These are phyloP conservation scores for Cynanchum wilfordii DNA, from an alignment of 257 asterid species.

Conservation along the genomic window DNA sequence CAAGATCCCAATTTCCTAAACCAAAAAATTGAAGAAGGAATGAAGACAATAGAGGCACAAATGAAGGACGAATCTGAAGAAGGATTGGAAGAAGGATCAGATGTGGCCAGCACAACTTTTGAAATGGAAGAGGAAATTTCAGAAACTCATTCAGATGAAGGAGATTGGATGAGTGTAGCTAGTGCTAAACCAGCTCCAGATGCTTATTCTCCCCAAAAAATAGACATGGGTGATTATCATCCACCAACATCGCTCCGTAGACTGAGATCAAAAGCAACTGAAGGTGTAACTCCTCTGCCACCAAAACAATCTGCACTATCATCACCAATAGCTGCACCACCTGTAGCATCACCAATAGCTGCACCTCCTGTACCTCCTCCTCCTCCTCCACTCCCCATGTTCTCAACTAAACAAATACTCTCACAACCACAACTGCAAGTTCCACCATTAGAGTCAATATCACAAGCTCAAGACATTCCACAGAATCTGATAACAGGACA, in stretches of 20 bases:
- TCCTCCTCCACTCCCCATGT: slow-evolving; percentile 16
- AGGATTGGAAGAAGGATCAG: slow-evolving; percentile 8
- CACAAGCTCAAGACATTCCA: slow-evolving; percentile 5
- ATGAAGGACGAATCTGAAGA: slow-evolving; percentile 20
- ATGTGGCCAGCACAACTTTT: slow-evolving; percentile 25
- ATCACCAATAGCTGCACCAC: slow-evolving; percentile 1
- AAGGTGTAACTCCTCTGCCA: slow-evolving; percentile 13
- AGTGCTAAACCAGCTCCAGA: slow-evolving; percentile 15
- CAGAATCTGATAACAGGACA: slow-evolving; percentile 9
- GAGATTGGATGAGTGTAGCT: slow-evolving; percentile 6
- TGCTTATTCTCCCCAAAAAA: slow-evolving; percentile 8
- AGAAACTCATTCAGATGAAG: slow-evolving; percentile 18
- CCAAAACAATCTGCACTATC: not conserved
- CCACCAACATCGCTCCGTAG: slow-evolving; percentile 26
- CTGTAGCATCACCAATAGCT: not conserved
- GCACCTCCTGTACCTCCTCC: slow-evolving; percentile 2
- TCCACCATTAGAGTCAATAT: not conserved
- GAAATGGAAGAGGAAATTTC: slow-evolving; percentile 29
- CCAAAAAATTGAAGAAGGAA: slow-evolving; percentile 28
- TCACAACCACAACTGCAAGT: slow-evolving; percentile 1
- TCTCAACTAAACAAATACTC: not conserved
- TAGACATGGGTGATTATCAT: slow-evolving; percentile 22
- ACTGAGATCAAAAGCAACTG: slow-evolving; percentile 20
- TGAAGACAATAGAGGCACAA: slow-evolving; percentile 11
- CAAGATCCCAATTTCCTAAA: slow-evolving; percentile 34